Conservation (phyloP, 2,329 filamentous ascomycete genomes). For the Pestalotiopsis sp. region DNA sequence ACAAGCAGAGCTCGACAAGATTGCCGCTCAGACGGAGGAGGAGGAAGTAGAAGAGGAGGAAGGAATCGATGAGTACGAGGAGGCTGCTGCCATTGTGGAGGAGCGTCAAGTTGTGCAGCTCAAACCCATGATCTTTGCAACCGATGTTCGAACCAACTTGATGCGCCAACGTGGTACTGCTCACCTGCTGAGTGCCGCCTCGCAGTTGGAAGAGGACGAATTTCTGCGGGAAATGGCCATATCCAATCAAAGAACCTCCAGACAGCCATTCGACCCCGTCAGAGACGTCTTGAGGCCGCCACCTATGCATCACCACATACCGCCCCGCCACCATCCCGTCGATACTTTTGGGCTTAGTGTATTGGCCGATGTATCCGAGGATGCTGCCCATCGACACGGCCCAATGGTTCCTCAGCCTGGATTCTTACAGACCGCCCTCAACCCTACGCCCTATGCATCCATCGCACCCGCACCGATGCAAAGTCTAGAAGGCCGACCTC, state of each 20-base stretch:
- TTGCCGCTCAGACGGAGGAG: conserved; percentile 18
- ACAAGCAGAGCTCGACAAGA: conserved; percentile 8
- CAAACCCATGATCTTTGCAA: not conserved
- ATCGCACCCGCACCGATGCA: conserved; percentile 32
- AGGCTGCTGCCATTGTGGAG: conserved; percentile 2
- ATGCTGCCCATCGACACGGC: conserved; percentile 28
- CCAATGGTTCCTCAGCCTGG: conserved; percentile 27
- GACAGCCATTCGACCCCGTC: conserved; percentile 45
- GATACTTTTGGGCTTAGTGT: conserved; percentile 30
- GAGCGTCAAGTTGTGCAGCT: not conserved
- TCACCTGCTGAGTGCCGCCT: conserved; percentile 22
- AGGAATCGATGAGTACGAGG: conserved; percentile 18
- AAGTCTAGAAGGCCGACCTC: conserved; percentile 21
- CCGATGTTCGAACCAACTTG: not conserved
- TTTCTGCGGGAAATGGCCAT: conserved; percentile 12
- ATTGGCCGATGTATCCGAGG: conserved; percentile 35
- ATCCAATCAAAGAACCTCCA: conserved; percentile 29
- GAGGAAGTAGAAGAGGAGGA: not conserved
- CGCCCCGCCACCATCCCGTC: conserved; percentile 18
- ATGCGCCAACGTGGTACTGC: conserved; percentile 19
- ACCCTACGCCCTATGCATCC: conserved; percentile 30
- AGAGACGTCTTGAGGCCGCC: conserved; percentile 43
- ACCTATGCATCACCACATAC: conserved; percentile 27
- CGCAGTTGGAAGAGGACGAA: conserved; percentile 18
- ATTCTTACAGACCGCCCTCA: conserved; percentile 41